Evolutionary conservation across 2,329 filamentous ascomycete species (phyloP), one percentile per base, ranked within the genome.

Genomic region (Clonostachys solani): DNA sequence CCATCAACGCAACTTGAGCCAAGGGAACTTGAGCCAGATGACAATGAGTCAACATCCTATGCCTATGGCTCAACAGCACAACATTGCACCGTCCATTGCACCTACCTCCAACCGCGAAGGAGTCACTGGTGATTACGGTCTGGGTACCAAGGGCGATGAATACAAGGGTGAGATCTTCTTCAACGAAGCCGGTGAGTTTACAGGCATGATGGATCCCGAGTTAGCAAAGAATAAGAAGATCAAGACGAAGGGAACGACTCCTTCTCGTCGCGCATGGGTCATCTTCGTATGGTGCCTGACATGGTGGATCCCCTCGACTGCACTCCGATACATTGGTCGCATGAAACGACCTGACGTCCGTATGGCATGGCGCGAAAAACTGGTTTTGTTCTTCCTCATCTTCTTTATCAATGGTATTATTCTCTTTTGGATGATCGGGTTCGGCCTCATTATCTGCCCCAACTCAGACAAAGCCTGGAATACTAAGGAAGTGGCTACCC

Each of bases 261-360:
- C 69, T 4, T 73, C 76, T 42, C 83, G 94, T 53, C 85, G 88
- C 38, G 60, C 83, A 3, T 99, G 94, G 94, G 83, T 95, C 19
- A 79, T 68, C 2, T 66, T 94, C 38, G 89, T 94, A 4, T 97
- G 92, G 91, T 79, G 81, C 1, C 55, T 95, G 43, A 99, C 94
- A 0, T 97, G 90, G 63, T 97, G 89, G 87, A 94, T 96, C 54
- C 94, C 94, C 1, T 97, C 92, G 0, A 87, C 89, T 43, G 54
- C 88, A 3, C 81, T 99, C 15, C 80, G 80, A n/a, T 86, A 77
- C 50, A 60, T 97, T 49, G 94, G 94, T 33, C 88, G 92, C 18
- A 99, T 99, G 94, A 95, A 95, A 70, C 85, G 94, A 47, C 94
- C 92, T 2, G 94, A 99, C 68, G 90, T 99, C 9, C 88, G 94